Conservation (phyloP, 2,329 filamentous ascomycete genomes). For the Emmonsia crescens region DNA sequence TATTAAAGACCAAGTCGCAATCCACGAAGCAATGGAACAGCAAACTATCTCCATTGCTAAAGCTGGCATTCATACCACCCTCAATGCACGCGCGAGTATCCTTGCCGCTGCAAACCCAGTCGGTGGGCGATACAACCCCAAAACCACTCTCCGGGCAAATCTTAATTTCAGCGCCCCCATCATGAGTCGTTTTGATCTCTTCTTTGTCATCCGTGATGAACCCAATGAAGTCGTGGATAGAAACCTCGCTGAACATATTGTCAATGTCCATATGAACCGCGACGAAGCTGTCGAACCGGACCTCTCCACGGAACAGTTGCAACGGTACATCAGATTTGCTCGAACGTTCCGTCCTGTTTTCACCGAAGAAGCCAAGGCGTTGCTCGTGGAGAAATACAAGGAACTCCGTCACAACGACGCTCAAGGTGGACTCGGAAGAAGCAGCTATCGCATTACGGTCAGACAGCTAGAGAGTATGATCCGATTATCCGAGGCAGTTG, state of each 20-base stretch:
- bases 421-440: conserved; percentile 84
- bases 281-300: conserved; percentile 87
- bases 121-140: conserved; percentile 87
- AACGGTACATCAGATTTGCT: conserved; percentile 94
- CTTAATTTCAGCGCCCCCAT: conserved; percentile 99
- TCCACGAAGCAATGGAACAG: conserved; percentile 99
- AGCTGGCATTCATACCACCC: conserved; percentile 91
- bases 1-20: conserved; percentile 89
- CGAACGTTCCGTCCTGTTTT: conserved; percentile 90
- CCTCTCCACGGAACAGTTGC: conserved; percentile 90
- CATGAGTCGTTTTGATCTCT: conserved; percentile 98
- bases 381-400: conserved; percentile 88
- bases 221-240: conserved; percentile 88
- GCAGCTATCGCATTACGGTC: conserved; percentile 95
- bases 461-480: conserved; percentile 94
- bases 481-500: conserved; percentile 91
- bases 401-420: conserved; percentile 87
- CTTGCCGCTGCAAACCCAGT: conserved; percentile 94
- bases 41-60: conserved; percentile 99
- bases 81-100: conserved; percentile 91
- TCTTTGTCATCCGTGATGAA: conserved; percentile 95
- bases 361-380: conserved; percentile 70
- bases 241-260: conserved; percentile 87
- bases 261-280: conserved; percentile 81
- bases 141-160: conserved; percentile 82